Percentiles rank a stretch among this genome's conserved stretches.
phyloP scores from a whole-genome alignment of 1,284 basidiomycete species.

The Melampsora occidentalis region DNA sequence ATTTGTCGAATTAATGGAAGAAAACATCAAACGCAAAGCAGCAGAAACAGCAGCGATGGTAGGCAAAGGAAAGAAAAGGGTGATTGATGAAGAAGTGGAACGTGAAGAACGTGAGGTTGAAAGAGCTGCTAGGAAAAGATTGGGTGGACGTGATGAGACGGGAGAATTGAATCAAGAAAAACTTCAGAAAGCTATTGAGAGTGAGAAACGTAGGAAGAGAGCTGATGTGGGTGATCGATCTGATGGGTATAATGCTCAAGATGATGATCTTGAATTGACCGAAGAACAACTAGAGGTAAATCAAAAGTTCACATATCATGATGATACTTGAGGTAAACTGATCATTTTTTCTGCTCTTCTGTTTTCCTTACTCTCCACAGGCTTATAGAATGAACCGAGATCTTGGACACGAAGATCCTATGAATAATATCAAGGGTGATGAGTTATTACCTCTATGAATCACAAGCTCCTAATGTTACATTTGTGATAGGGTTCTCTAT shows the following conservation, averaged over 20 bases:
- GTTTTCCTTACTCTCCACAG: slow-evolving; percentile 60
- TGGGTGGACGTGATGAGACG: slow-evolving; percentile 59
- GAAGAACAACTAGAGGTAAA: slow-evolving; percentile 63
- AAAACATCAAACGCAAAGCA: slow-evolving; percentile 48
- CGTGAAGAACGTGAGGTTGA: slow-evolving; percentile 50
- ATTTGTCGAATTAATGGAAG: slow-evolving; percentile 53
- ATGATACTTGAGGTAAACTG: slow-evolving; percentile 58
- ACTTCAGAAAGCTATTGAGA: slow-evolving; percentile 67
- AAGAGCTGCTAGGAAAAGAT: slow-evolving; percentile 53
- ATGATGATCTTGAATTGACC: slow-evolving; percentile 55
- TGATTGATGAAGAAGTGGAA: slow-evolving; percentile 39
- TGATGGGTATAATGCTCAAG: slow-evolving; percentile 55
- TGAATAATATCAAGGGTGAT: slow-evolving; percentile 75
- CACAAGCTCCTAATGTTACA: neutral
- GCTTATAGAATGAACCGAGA: slow-evolving; percentile 71
- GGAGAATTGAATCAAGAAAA: slow-evolving; percentile 69
- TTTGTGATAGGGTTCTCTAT: too few species aligned
- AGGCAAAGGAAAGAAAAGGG: slow-evolving; percentile 39
- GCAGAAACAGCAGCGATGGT: slow-evolving; percentile 28
- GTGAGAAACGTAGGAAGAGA: slow-evolving; percentile 71
- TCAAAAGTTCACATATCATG: slow-evolving; percentile 58
- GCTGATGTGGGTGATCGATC: slow-evolving; percentile 63
- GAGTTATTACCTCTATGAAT: slow-evolving; percentile 51
- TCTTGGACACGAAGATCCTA: slow-evolving; percentile 71
- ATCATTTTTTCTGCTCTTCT: slow-evolving; percentile 65